phyloP scores from a whole-genome alignment of 108 stramenopile species.

The Parmales sp. region DNA sequence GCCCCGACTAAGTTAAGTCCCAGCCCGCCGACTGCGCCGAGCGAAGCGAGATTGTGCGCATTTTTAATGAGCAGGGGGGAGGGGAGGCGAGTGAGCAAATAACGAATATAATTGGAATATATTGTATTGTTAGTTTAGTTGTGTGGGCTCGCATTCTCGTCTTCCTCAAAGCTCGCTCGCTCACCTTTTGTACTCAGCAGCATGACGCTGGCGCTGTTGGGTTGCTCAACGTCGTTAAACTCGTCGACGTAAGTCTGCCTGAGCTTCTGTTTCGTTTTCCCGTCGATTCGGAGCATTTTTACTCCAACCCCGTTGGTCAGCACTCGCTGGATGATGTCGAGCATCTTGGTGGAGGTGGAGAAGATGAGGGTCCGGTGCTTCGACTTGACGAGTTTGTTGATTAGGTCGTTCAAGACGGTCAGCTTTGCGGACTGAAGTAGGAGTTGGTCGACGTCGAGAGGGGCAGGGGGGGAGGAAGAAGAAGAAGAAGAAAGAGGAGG shows the following conservation, averaged over 20 bases:
- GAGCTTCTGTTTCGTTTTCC: constrained; percentile 62
- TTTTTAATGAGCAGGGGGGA: too few species aligned
- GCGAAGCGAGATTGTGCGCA: too few species aligned
- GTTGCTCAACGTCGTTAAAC: constrained; percentile 66
- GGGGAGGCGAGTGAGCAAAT: not conserved
- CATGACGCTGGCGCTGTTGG: constrained; percentile 47
- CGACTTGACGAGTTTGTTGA: constrained; percentile 39
- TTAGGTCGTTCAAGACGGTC: constrained; percentile 47
- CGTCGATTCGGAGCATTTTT: constrained; percentile 74
- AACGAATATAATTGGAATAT: not conserved
- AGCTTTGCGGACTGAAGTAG: constrained; percentile 57
- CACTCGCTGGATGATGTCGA: constrained; percentile 69
- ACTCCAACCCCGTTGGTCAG: constrained; percentile 21
- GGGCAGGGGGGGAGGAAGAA: not conserved
- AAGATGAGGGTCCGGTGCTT: constrained; percentile 81
- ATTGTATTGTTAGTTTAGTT: constrained; percentile 1
- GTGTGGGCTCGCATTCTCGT: too few species aligned
- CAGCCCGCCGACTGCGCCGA: constrained; percentile 20
- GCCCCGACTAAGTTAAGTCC: constrained; percentile 46
- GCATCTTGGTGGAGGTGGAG: constrained; percentile 81
- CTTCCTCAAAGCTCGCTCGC: too few species aligned
- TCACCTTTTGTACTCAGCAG: too few species aligned
- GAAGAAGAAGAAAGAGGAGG: too few species aligned
- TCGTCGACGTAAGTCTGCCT: constrained; percentile 75
- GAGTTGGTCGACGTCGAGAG: constrained; percentile 21